Conservation (phyloP, 2,329 filamentous ascomycete genomes). For the Colletotrichum gloeosporioides region DNA sequence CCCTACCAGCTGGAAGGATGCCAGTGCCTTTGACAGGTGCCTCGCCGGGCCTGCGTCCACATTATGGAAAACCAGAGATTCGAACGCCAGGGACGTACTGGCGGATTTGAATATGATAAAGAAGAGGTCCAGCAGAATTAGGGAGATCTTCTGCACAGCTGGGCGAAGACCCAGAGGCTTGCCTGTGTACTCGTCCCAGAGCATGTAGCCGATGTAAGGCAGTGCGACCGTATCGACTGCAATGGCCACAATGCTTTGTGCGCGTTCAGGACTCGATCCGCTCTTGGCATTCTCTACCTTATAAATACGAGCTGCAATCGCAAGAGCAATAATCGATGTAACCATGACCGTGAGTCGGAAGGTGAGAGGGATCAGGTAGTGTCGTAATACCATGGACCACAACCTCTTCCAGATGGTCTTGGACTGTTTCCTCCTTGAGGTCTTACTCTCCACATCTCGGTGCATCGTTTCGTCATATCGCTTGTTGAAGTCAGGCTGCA, state of each 20-base stretch:
- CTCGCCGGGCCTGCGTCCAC: constrained; percentile 24
- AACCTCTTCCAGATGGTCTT: constrained; percentile 56
- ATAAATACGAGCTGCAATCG: constrained; percentile 78
- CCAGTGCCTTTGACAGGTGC: constrained; percentile 70
- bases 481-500: constrained; percentile 54
- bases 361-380: constrained; percentile 83
- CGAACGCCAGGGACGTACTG: constrained; percentile 89
- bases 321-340: constrained; percentile 83
- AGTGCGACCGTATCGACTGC: constrained; percentile 88
- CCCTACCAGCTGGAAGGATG: constrained; percentile 79
- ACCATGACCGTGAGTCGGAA: constrained; percentile 83
- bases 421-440: constrained; percentile 29
- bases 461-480: constrained; percentile 37
- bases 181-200: constrained; percentile 94
- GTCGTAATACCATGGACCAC: constrained; percentile 74
- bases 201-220: constrained; percentile 91
- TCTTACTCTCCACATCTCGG: constrained; percentile 28
- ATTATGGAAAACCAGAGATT: constrained; percentile 71
- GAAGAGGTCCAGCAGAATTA: constrained; percentile 90
- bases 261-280: constrained; percentile 59
- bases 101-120: constrained; percentile 98
- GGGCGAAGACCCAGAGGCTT: constrained; percentile 89
- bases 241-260: constrained; percentile 87
- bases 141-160: constrained; percentile 82
- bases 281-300: constrained; percentile 55